Conservation (phyloP, 129 eudicot species). For the Tagetes erecta region DNA sequence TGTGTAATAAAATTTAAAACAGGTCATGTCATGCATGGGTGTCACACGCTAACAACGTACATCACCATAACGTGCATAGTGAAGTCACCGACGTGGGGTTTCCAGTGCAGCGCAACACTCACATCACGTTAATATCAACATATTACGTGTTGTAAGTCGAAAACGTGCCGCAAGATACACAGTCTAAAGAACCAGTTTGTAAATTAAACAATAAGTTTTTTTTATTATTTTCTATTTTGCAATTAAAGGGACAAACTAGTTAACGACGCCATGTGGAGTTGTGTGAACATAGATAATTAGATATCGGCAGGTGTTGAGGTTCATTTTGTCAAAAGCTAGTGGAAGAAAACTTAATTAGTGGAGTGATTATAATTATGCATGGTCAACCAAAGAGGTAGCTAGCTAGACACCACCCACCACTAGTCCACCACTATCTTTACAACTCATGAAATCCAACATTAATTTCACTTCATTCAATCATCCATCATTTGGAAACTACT, state of each 20-base stretch:
- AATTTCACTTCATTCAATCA: neutral
- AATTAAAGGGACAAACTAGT: neutral
- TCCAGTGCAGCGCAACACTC: too few species aligned
- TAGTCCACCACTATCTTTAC: conserved; percentile 18
- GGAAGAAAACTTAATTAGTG: conserved; percentile 18
- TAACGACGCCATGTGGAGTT: conserved; percentile 15
- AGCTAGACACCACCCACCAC: conserved; percentile 31
- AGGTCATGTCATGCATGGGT: too few species aligned
- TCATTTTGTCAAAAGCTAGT: conserved; percentile 28
- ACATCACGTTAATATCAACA: too few species aligned
- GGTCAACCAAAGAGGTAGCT: conserved; percentile 31
- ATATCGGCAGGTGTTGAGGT: neutral
- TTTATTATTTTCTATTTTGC: too few species aligned
- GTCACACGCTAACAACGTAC: too few species aligned
- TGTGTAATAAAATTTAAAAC: too few species aligned
- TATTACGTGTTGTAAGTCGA: too few species aligned
- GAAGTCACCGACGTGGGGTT: too few species aligned
- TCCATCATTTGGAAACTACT: conserved; percentile 26
- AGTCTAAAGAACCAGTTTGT: too few species aligned
- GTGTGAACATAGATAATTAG: conserved; percentile 25
- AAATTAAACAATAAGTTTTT: too few species aligned
- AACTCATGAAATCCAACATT: conserved; percentile 15
- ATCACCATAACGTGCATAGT: too few species aligned
- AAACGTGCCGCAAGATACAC: too few species aligned
- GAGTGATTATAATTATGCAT: conserved; percentile 26